phyloP scores from a whole-genome alignment of 257 asterid species.

The Nicotiana tabacum region DNA sequence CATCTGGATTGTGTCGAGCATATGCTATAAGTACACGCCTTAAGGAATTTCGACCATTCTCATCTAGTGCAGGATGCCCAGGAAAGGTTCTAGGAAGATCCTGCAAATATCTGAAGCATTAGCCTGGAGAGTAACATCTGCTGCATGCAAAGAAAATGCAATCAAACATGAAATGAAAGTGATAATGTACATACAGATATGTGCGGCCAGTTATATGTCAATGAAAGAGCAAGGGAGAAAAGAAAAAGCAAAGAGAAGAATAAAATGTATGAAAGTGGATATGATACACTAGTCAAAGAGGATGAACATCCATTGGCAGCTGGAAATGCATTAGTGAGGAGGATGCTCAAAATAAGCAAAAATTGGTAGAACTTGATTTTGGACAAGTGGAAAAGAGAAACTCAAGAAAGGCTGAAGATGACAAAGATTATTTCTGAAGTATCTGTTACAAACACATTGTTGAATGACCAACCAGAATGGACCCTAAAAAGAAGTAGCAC shows the following conservation, averaged over 20 bases:
- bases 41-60: constrained; percentile 72
- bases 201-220: background rate
- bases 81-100: constrained; percentile 95
- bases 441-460: constrained; percentile 28
- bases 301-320: constrained; percentile 9
- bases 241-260: background rate
- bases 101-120: constrained; percentile 37
- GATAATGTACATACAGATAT: background rate
- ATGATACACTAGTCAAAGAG: background rate
- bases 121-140: constrained; percentile 23
- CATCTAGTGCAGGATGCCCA: constrained; percentile 89
- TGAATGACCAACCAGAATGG: constrained; percentile 53
- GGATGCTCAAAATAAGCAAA: background rate
- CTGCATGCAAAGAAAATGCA: background rate
- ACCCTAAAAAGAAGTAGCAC: constrained; percentile 95
- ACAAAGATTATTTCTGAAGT: constrained; percentile 17
- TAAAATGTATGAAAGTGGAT: background rate
- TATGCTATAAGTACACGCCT: constrained; percentile 86
- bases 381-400: constrained; percentile 6
- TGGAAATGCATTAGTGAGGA: constrained; percentile 3
- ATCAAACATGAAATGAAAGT: constrained; percentile 12
- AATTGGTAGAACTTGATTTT: background rate
- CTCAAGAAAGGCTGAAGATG: constrained; percentile 15
- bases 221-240: constrained; percentile 9
- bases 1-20: constrained; percentile 86